These are phyloP conservation scores for Crithidia bombi DNA, from an alignment of 208 protist species.

Conservation along the genomic window DNA sequence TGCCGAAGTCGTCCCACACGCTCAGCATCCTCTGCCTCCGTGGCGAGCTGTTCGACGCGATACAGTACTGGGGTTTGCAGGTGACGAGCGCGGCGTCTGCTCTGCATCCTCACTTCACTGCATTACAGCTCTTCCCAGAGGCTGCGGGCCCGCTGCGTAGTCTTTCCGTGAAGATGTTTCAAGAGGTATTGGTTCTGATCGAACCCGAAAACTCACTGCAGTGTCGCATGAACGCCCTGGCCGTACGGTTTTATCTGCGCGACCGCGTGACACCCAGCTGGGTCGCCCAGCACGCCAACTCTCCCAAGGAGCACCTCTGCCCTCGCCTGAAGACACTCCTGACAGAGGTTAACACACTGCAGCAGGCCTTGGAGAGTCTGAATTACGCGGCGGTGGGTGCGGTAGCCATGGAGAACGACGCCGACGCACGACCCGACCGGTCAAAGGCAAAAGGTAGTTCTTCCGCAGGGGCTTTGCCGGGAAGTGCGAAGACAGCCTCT, in stretches of 20 bases:
- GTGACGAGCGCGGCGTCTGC: not conserved
- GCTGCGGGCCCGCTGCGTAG: not conserved
- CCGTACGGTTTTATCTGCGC: slow-evolving; percentile 22
- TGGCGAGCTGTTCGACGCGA: slow-evolving; percentile 9
- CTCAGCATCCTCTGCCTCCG: slow-evolving; percentile 9
- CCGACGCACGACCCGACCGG: not conserved
- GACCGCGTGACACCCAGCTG: slow-evolving; percentile 29
- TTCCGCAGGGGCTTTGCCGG: not conserved
- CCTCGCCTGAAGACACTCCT: slow-evolving; percentile 19
- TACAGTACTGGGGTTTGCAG: slow-evolving; percentile 18
- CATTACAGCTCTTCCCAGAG: slow-evolving; percentile 2
- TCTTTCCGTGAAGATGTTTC: slow-evolving; percentile 1
- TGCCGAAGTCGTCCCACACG: not conserved
- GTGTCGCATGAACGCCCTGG: slow-evolving; percentile 1
- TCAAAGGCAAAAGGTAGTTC: not conserved
- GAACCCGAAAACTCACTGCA: slow-evolving; percentile 11
- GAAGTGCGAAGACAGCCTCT: not conserved
- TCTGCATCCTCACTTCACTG: not conserved
- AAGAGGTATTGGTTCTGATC: slow-evolving; percentile 16
- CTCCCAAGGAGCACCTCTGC: slow-evolving; percentile 31
- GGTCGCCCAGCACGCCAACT: slow-evolving; percentile 30
- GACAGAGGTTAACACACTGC: slow-evolving; percentile 13
- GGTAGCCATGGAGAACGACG: not conserved
- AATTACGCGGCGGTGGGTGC: not conserved
- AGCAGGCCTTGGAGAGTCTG: slow-evolving; percentile 7